Conservation (phyloP, 345 rosid genomes). For the Lepidium aucheri region DNA sequence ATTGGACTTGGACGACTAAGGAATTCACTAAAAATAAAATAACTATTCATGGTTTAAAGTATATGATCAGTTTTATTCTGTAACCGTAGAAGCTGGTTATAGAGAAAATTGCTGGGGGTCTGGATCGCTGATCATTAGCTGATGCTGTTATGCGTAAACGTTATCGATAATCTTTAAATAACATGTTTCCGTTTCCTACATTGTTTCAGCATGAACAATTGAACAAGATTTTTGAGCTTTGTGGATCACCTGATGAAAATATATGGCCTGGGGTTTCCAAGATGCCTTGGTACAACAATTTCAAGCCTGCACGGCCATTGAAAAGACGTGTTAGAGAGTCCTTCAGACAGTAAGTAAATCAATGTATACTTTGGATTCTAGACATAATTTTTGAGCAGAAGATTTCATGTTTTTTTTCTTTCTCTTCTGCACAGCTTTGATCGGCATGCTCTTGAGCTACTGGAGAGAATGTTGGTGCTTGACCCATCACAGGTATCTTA, state of each 20-base stretch:
- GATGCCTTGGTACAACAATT: conserved; percentile 56
- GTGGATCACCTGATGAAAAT: conserved; percentile 65
- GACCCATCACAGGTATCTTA: conserved; percentile 76
- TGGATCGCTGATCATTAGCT: neutral
- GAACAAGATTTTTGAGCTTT: conserved; percentile 62
- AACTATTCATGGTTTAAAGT: neutral
- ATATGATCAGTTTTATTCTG: neutral
- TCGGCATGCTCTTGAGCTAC: conserved; percentile 84
- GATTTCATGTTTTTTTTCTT: neutral
- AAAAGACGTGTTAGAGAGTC: conserved; percentile 72
- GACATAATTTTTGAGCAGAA: neutral
- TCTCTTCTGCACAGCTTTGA: conserved; percentile 46
- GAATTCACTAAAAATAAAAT: neutral
- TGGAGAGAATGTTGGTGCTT: conserved; percentile 86
- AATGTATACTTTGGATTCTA: neutral
- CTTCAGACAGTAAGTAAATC: conserved; percentile 62
- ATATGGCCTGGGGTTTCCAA: conserved; percentile 66
- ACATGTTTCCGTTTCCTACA: neutral
- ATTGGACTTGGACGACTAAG: neutral
- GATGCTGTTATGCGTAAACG: neutral
- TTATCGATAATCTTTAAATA: neutral
- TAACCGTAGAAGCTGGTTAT: neutral
- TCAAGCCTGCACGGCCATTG: conserved; percentile 48
- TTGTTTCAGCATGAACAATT: conserved; percentile 50
- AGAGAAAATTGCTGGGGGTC: neutral